A percentile compares a stretch with the other conserved stretches of the same genome.
phyloP scores from a whole-genome alignment of 2,329 filamentous ascomycete genomes.

The Cercospora sesami region DNA sequence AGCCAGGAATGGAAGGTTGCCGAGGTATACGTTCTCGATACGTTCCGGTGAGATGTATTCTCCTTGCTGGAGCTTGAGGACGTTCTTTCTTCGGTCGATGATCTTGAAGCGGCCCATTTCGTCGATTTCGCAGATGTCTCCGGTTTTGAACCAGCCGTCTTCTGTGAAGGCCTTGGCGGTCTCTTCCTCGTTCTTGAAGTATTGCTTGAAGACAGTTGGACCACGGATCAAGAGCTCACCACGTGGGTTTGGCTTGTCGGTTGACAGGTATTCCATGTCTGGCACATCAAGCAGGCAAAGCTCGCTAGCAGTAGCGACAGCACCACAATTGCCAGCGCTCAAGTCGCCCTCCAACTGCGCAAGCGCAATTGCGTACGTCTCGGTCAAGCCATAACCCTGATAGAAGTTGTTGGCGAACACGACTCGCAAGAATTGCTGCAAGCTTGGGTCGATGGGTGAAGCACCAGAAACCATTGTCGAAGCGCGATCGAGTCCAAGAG shows the following conservation, averaged over 20 bases:
- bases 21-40: constrained; percentile 91
- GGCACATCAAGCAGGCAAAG: constrained; percentile 81
- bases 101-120: constrained; percentile 84
- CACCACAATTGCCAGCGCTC: constrained; percentile 77
- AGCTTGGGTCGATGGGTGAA: constrained; percentile 81
- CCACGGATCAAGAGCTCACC: constrained; percentile 86
- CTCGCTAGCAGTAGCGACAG: constrained; percentile 66
- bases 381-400: constrained; percentile 92
- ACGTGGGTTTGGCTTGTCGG: constrained; percentile 84
- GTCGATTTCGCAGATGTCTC: constrained; percentile 86
- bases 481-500: constrained; percentile 74
- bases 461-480: constrained; percentile 81
- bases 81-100: constrained; percentile 96
- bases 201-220: constrained; percentile 76
- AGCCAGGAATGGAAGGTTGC: constrained; percentile 73
- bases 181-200: constrained; percentile 87
- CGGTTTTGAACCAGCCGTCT: constrained; percentile 96
- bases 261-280: constrained; percentile 87
- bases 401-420: constrained; percentile 75
- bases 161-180: constrained; percentile 77
- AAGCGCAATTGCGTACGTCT: constrained; percentile 78
- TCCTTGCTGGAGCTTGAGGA: constrained; percentile 96
- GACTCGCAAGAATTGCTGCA: constrained; percentile 85
- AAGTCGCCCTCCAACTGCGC: constrained; percentile 72
- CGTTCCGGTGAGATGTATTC: constrained; percentile 98